Evolutionary conservation across 2,329 filamentous ascomycete genomes (phyloP).

Genomic region (Apiospora koreana): DNA sequence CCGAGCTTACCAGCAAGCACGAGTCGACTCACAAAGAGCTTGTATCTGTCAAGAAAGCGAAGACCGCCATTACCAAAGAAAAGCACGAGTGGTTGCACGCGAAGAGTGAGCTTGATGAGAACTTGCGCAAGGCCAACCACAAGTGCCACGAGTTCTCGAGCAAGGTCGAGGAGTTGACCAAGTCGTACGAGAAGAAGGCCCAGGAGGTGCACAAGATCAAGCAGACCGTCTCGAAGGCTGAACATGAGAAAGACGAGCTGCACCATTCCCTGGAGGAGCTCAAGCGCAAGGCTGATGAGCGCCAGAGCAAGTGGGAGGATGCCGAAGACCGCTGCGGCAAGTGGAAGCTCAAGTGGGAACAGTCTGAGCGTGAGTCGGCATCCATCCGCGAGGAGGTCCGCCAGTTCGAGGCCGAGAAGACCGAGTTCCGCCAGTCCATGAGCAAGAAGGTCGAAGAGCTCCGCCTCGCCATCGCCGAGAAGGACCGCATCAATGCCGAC

Average conservation of each 20-base stretch:
- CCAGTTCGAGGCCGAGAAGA: neutral
- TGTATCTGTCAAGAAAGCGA: neutral
- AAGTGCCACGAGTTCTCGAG: neutral
- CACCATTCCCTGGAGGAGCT: neutral
- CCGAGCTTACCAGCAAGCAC: neutral
- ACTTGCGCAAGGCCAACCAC: neutral
- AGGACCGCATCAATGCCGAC: neutral
- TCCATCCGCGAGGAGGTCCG: neutral
- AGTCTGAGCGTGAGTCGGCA: neutral
- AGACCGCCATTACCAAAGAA: neutral
- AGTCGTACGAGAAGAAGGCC: neutral
- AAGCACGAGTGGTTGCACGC: neutral
- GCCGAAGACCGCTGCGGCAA: neutral
- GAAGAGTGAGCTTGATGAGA: neutral
- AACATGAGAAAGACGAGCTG: neutral
- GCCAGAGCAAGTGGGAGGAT: neutral
- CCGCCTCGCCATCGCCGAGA: neutral
- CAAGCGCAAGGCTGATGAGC: neutral
- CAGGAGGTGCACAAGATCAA: neutral
- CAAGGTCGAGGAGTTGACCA: neutral
- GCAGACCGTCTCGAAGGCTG: neutral
- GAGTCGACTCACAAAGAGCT: neutral
- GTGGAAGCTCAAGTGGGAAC: neutral
- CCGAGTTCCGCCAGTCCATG: neutral
- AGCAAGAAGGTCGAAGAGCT: neutral